Base-by-base conservation (phyloP, 1,284 basidiomycete species). In the Pseudozyma sp. region DNA sequence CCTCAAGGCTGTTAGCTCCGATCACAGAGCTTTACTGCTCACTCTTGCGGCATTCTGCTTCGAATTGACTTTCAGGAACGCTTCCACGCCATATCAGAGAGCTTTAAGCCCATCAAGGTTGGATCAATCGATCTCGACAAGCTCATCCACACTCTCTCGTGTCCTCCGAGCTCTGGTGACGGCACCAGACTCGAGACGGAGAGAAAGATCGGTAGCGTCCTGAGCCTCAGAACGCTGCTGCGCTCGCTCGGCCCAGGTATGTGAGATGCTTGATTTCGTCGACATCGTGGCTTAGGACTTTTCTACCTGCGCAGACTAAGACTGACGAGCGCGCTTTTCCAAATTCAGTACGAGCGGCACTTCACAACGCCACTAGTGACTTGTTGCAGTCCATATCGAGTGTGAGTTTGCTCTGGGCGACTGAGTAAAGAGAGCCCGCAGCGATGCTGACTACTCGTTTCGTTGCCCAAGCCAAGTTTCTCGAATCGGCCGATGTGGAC, bases 81-180 rank as follows among this genome's bases (percentile, higher is more conserved):
- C 31, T 94, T 92, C 80, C 89, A 87, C 2, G 88, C 89, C 17
- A 86, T 93, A 47, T 88, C 89, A 59, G 88, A 90, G 68, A 90
- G 89, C 1, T 86, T 96, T 52, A 91, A 90, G 78, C 84, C 87
- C 3, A 85, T 93, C 43, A 29, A 37, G 1, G 90, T 90, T 2
- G 46, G 56, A 24, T 39, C 92, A 84, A 87, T 92, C 79, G 94
- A 97, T 79, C 88, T 95, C 30, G 95, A 97, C 84, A 94, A 92
- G 81, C 87, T 97, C 6, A 92, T 95, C n/a, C 60, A 73, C 33
- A 31, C 52, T 7, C 50, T 75, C 1, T 58, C 69, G n/a, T 52
- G 44, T 24, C 53, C 42, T 9, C 52, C 54, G 17, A 81, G 19
- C 57, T 16, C 43, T 14, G 67, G 53, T 14, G 24, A 35, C n/a